Percentiles rank a stretch among this genome's conserved stretches.
Evolutionary conservation across 108 stramenopile species (phyloP).

Genomic region (Skeletonema menzelii): DNA sequence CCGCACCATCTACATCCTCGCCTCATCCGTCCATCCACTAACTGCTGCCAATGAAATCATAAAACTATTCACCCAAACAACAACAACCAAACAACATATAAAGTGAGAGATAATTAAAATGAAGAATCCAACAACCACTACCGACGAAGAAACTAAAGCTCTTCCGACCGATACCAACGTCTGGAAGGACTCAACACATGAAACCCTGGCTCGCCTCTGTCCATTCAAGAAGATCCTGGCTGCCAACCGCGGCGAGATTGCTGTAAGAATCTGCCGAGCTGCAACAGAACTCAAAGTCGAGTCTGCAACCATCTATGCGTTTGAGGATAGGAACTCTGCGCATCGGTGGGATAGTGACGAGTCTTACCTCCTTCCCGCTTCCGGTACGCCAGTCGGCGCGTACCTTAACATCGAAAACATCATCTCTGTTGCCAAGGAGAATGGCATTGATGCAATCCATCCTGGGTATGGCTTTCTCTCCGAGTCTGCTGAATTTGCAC

Average conservation of each 20-base stretch:
- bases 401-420: constrained; percentile 67
- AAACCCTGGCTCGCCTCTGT: constrained; percentile 10
- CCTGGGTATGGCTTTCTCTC: constrained; percentile 85
- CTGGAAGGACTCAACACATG: not conserved
- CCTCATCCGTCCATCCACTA: too few relatives aligned
- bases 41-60: too few relatives aligned
- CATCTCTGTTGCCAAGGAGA: constrained; percentile 56
- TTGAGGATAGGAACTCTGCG: constrained; percentile 41
- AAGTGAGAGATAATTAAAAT: not conserved
- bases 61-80: not conserved
- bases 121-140: not conserved
- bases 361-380: constrained; percentile 42
- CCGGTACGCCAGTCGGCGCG: constrained; percentile 66
- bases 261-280: constrained; percentile 32
- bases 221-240: constrained; percentile 42
- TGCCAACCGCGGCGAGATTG: constrained; percentile 45
- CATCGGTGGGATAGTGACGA: constrained; percentile 44
- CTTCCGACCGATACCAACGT: not conserved
- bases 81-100: not conserved
- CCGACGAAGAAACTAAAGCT: not conserved
- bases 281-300: constrained; percentile 41
- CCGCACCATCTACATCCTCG: too few relatives aligned
- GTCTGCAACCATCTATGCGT: constrained; percentile 37
- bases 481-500: constrained; percentile 72
- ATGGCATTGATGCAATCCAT: constrained; percentile 60